Evolutionary conservation across 805 yeast species (phyloP).

Genomic region (Saccharomycodes ludwigii): DNA sequence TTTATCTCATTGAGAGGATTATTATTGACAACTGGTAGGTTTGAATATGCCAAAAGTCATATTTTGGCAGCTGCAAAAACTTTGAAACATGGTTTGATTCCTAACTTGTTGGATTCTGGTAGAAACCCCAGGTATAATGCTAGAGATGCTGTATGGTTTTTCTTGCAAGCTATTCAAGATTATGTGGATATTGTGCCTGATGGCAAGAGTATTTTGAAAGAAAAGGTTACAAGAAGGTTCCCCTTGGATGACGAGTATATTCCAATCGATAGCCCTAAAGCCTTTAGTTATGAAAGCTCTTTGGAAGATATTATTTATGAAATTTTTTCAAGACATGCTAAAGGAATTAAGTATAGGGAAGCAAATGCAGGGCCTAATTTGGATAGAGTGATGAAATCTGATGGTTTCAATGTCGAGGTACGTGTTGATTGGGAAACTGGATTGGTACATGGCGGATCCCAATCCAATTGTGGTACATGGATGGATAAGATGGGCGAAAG

Average conservation of each 20-base stretch:
- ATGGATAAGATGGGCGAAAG: slow-evolving; percentile 99
- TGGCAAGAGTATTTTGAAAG: slow-evolving; percentile 56
- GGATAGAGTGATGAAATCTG: slow-evolving; percentile 85
- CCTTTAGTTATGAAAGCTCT: slow-evolving; percentile 59
- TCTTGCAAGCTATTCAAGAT: slow-evolving; percentile 78
- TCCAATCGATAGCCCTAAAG: slow-evolving; percentile 53
- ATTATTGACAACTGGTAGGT: slow-evolving; percentile 63
- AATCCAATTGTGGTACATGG: slow-evolving; percentile 95
- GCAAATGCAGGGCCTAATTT: slow-evolving; percentile 87
- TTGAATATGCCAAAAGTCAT: slow-evolving; percentile 67
- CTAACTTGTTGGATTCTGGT: slow-evolving; percentile 86
- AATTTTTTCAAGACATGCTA: slow-evolving; percentile 77
- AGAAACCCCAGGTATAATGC: slow-evolving; percentile 91
- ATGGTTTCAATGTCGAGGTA: slow-evolving; percentile 79
- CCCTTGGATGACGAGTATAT: slow-evolving; percentile 81
- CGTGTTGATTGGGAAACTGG: slow-evolving; percentile 85
- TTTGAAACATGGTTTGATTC: slow-evolving; percentile 88
- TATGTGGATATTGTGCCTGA: slow-evolving; percentile 56
- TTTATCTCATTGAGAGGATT: slow-evolving; percentile 81
- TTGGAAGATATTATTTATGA: slow-evolving; percentile 74
- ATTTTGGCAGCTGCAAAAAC: slow-evolving; percentile 83
- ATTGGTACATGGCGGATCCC: slow-evolving; percentile 81
- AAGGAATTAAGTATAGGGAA: slow-evolving; percentile 77
- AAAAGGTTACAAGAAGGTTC: slow-evolving; percentile 67
- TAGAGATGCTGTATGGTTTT: slow-evolving; percentile 96